Evolutionary conservation across 2,329 filamentous ascomycete genomes (phyloP), one percentile per base, ranked within the genome.

Genomic region (Anisogramma anomala): DNA sequence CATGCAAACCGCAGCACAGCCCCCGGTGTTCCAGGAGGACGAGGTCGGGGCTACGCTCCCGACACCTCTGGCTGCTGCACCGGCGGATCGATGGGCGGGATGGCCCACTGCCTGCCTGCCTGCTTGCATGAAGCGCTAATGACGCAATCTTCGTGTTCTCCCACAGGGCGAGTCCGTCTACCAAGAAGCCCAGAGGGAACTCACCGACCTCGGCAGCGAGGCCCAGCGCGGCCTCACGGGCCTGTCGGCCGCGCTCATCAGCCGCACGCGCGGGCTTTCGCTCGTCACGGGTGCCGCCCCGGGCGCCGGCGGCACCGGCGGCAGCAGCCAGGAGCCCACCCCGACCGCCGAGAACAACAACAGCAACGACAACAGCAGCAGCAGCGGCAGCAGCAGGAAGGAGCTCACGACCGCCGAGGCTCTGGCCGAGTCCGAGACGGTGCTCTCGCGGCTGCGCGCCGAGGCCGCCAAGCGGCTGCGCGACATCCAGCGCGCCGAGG

Each of bases 401-500:
- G 58, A 58, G n/a, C 49, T 55, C 13, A 55, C 56, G 6, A 55
- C 65, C 7, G 67, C 69, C 36, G 65, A 71, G 19, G 59, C 64
- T 5, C 52, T 61, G 23, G 61, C 61, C 47, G 65, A 74, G 25
- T 68, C 69, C 2, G 72, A 77, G 49, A 72, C 77, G 9, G 79
- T 94, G 44, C 76, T 96, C 22, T 77, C 82, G 4, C 76, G 83
- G 33, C 76, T 96, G 58, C 77, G 79, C 43, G 63, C 69, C 15
- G 84, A 93, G 63, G 87, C 87, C 4, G 70, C 84, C 19, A 87
- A 86, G 62, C 77, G 86, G 35, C 67, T 96, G 45, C 91, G 85
- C 55, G 86, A 95, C 45, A 79, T 96, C 15, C 84, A 95, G 56
- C 77, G 78, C 52, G 91, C 89, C 10, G 91, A 98, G 62, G 89